Evolutionary conservation across 2,329 filamentous ascomycete genomes (phyloP), one percentile per base, ranked within the genome.

Genomic region (Chrysosporium keratinophilum): DNA sequence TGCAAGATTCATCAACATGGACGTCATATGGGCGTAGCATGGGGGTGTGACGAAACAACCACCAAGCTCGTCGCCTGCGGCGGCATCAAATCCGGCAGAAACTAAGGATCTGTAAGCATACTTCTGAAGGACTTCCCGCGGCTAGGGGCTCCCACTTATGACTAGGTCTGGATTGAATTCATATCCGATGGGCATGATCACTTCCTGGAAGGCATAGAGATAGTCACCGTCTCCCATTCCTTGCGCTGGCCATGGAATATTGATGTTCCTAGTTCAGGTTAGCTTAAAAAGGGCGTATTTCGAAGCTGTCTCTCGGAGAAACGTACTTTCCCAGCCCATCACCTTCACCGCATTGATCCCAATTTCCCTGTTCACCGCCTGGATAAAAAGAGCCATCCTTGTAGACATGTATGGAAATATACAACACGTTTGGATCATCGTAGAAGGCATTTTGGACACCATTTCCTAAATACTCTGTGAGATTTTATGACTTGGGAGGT

Each of bases 1-100:
- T 0, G 93, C 91, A 17, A 98, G 76, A 1, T 88, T 89, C 90
- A 96, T 97, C 46, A 98, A 80, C 91, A 97, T 96, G 66, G 96
- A 89, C 14, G 93, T 97, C 93, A 98, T 97, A 65, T 98, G 91
- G 12, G 90, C 88, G 66, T 97, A 98, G 65, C 93, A 95, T 3
- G 83, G 73, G 0, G 93, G 93, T 0, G 89, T 85, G 4, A 98
- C 93, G 64, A 88, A 91, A 67, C 93, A 98, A 33, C 87, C 88
- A 49, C 93, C 93, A 1, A 98, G 78, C 64, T 93, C 84, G 68
- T 98, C 93, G 11, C 93, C 93, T 59, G 87, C 87, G 0, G 93
- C 93, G 14, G 93, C 93, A 67, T 98, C 93, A 62, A 98, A 98
- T 0, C 93, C 93, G 41, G 93, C 89, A 17, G 93, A 93, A 54